Evolutionary conservation across 73 alveolate species (phyloP).

Genomic region (Tetrahymena elliotti): DNA sequence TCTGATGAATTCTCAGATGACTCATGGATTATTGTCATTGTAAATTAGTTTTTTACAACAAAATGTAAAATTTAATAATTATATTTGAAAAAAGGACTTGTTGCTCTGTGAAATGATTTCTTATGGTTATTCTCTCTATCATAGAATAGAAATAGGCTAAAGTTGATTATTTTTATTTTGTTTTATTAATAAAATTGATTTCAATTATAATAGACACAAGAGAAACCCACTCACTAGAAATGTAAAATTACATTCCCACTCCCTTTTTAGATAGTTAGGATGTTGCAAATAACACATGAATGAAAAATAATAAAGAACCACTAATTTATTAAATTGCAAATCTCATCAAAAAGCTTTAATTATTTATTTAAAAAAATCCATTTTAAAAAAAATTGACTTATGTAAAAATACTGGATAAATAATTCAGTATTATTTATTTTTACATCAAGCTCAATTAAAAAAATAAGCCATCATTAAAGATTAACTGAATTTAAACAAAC

Average conservation of each 20-base stretch:
- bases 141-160: neutral
- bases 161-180: neutral
- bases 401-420: too few species aligned
- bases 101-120: neutral
- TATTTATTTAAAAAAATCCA: too few species aligned
- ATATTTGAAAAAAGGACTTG: neutral
- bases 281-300: neutral
- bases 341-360: neutral
- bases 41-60: neutral
- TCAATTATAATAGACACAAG: neutral
- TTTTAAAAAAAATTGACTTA: too few species aligned
- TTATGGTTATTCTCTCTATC: neutral
- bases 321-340: too few species aligned
- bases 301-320: neutral
- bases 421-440: too few species aligned
- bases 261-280: neutral
- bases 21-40: neutral
- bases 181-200: neutral
- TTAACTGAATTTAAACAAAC: too few species aligned
- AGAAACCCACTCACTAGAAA: neutral
- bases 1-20: neutral
- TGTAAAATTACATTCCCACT: neutral
- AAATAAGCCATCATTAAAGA: too few species aligned
- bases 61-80: neutral
- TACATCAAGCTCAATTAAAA: too few species aligned